Conservation (phyloP, 164 flowering plant genomes). For the Umbellularia californica region DNA sequence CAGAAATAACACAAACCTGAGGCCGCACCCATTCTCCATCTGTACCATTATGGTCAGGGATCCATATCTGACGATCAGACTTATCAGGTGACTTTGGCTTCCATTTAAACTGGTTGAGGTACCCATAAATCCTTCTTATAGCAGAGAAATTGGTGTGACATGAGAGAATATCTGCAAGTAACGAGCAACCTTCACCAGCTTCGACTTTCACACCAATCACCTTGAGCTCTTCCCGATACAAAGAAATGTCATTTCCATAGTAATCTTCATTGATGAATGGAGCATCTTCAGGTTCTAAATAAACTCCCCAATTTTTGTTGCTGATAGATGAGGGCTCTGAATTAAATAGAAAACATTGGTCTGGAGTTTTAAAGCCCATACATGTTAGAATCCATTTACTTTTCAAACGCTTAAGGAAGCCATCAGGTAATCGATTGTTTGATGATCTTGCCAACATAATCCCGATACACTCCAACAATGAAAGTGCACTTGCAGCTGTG, state of each 20-base stretch:
- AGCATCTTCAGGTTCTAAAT: conserved; percentile 12
- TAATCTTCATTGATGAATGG: conserved; percentile 19
- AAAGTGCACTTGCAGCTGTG: conserved; percentile 4
- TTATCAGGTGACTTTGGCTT: conserved; percentile 1
- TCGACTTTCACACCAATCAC: conserved; percentile 13
- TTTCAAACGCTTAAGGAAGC: neutral
- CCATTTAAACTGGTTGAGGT: conserved; percentile 12
- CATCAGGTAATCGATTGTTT: neutral
- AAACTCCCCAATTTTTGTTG: conserved; percentile 1
- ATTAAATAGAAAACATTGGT: conserved; percentile 18
- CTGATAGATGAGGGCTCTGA: neutral
- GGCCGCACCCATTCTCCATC: conserved; percentile 8
- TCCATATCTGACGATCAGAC: conserved; percentile 11
- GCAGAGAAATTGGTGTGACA: no score
- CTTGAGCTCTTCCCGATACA: conserved; percentile 8
- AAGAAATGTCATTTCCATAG: conserved; percentile 1
- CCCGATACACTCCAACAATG: conserved; percentile 14
- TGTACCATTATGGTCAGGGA: conserved; percentile 3
- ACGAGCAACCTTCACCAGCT: conserved; percentile 1
- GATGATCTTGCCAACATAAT: neutral
- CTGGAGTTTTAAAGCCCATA: conserved; percentile 15
- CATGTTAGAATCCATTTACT: conserved; percentile 19
- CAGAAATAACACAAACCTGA: conserved; percentile 13
- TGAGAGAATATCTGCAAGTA: no score
- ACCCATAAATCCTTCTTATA: conserved; percentile 15